phyloP scores from a whole-genome alignment of 768 basidiomycete genomes.

The Auricularia auricula-judae region DNA sequence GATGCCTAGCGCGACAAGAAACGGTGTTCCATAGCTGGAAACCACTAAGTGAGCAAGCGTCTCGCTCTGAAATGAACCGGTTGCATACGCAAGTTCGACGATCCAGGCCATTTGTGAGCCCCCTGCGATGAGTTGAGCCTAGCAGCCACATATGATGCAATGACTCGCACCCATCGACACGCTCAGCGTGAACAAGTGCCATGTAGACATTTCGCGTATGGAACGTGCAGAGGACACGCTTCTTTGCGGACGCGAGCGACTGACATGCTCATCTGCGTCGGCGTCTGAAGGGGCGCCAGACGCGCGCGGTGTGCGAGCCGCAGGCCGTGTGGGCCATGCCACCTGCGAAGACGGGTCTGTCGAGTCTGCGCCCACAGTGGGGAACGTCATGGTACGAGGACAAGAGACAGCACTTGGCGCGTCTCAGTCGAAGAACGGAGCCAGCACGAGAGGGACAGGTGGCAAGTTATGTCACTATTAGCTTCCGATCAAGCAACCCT shows the following conservation, averaged over 20 bases:
- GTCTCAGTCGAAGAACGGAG: background rate
- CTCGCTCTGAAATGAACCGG: constrained; percentile 1
- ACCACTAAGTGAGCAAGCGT: constrained; percentile 6
- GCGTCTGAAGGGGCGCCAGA: background rate
- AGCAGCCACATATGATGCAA: background rate
- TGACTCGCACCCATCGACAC: constrained; percentile 58
- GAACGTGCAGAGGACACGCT: background rate
- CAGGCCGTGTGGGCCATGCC: constrained; percentile 47
- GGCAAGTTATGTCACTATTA: background rate
- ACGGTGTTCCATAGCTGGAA: constrained; percentile 87
- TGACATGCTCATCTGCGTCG: background rate
- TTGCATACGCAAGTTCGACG: constrained; percentile 76
- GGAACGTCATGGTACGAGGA: constrained; percentile 41
- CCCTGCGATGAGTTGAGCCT: constrained; percentile 12
- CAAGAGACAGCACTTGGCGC: background rate
- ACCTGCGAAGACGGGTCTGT: constrained; percentile 75
- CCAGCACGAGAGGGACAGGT: background rate
- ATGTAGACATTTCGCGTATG: constrained; percentile 28
- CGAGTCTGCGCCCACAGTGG: constrained; percentile 38
- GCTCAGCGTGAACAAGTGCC: constrained; percentile 72
- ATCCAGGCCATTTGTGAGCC: constrained; percentile 96
- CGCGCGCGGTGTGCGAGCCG: background rate
- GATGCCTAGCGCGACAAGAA: constrained; percentile 67
- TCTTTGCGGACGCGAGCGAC: constrained; percentile 3
- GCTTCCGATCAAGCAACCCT: background rate